Evolutionary conservation across 2,329 filamentous ascomycete genomes (phyloP), one percentile per base, ranked within the genome.

Genomic region (Sclerotinia subarctica): DNA sequence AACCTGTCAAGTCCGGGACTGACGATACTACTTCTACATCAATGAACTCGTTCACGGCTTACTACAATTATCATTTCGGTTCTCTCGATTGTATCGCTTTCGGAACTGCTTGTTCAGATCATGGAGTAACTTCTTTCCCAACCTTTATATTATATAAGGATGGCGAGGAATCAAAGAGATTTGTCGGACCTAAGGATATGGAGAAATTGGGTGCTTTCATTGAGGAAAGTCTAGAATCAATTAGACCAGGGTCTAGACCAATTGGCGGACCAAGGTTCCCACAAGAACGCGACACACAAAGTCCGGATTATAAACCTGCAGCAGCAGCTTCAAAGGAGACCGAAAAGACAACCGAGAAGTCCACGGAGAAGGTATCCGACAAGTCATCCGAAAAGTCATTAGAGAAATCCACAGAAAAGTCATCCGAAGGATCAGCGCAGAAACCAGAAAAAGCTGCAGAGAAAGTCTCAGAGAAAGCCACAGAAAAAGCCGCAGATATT

Each of bases 21-120:
- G 65, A 62, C 79, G 83, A 70, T 79, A 60, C 79, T 29, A 80
- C 78, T 74, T 82, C 80, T 74, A 82, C 78, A 73, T 85, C 81
- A 71, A 76, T 80, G 21, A 80, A 85, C 52, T 79, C 80, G 38
- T 97, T 97, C 76, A 88, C 89, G 44, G 84, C 89, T 66, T 95
- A 88, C 78, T 98, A 98, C 80, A 88, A 94, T 79, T 94, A 97
- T 79, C 88, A 91, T 74, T 97, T 99, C 76, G 94, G 86, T 42
- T 87, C 86, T 68, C 81, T 99, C 72, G 93, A 99, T 80, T 99
- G 95, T 79, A 81, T 93, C 64, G 92, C 92, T 42, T 92, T 89
- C 77, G 90, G 87, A 69, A 92, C 96, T 77, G 82, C 92, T 19
- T 99, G 95, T 80, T 78, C 80, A 62, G 84, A 87, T 38, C 83